These are phyloP conservation scores for Cladorrhinum sp. DNA, from an alignment of 2,329 filamentous ascomycete species.

Conservation along the genomic window DNA sequence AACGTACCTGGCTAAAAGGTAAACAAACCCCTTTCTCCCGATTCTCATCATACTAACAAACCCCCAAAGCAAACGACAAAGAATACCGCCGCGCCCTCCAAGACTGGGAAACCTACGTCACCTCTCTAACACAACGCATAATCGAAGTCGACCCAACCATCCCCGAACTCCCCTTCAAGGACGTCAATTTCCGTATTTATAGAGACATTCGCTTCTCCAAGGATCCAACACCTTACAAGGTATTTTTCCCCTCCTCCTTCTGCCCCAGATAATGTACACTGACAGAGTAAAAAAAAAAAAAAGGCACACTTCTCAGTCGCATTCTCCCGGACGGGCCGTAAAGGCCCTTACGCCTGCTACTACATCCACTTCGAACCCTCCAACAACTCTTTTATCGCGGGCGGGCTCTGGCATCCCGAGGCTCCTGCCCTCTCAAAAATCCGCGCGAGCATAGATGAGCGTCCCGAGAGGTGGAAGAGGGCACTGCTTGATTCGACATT, in stretches of 20 bases:
- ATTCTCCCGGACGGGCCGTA: slow-evolving; percentile 83
- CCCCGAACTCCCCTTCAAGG: slow-evolving; percentile 81
- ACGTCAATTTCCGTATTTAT: slow-evolving; percentile 84
- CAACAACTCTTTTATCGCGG: slow-evolving; percentile 68
- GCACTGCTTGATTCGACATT: slow-evolving; percentile 61
- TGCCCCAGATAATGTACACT: slow-evolving; percentile 5
- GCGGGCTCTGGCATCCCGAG: slow-evolving; percentile 79
- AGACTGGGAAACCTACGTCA: slow-evolving; percentile 79
- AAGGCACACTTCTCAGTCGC: slow-evolving; percentile 79
- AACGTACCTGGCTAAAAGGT: slow-evolving; percentile 59
- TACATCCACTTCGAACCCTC: slow-evolving; percentile 77
- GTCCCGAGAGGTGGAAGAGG: slow-evolving; percentile 66
- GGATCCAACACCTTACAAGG: slow-evolving; percentile 86
- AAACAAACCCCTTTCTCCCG: slow-evolving; percentile 21
- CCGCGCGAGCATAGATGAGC: slow-evolving; percentile 71
- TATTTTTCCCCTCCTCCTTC: slow-evolving; percentile 32
- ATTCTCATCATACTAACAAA: slow-evolving; percentile 4
- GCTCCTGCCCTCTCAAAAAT: slow-evolving; percentile 62
- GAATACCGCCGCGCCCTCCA: slow-evolving; percentile 76
- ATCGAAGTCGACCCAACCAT: slow-evolving; percentile 74
- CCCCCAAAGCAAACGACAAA: slow-evolving; percentile 64
- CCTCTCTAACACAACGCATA: slow-evolving; percentile 67
- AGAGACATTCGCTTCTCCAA: slow-evolving; percentile 81
- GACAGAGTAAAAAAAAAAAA: too few species aligned
- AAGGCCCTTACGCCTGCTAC: slow-evolving; percentile 84